phyloP scores from a whole-genome alignment of 2,329 filamentous ascomycete species.

The Neonectria magnoliae region DNA sequence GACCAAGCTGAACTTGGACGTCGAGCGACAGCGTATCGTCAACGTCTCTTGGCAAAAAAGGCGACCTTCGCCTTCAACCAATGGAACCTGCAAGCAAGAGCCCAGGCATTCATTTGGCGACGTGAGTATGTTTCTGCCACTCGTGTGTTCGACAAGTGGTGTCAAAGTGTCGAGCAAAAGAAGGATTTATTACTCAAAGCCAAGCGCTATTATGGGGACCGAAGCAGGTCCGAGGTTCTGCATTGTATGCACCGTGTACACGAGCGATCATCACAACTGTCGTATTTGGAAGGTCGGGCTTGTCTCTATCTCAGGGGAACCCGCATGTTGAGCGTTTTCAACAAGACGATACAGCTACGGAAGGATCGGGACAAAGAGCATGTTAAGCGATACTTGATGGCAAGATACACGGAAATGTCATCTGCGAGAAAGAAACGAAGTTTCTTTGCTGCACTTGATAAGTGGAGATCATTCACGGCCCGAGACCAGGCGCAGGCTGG shows the following conservation, averaged over 20 bases:
- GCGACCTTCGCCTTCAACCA: constrained; percentile 36
- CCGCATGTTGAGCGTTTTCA: constrained; percentile 41
- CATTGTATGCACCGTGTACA: constrained; percentile 25
- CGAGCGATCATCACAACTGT: constrained; percentile 27
- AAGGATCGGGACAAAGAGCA: constrained; percentile 42
- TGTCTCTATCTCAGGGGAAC: constrained; percentile 47
- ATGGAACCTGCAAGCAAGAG: constrained; percentile 49
- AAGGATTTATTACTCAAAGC: constrained; percentile 34
- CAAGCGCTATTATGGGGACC: constrained; percentile 27
- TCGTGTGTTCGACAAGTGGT: constrained; percentile 45
- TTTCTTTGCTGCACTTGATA: constrained; percentile 46
- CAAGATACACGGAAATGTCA: constrained; percentile 48
- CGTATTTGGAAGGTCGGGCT: constrained; percentile 39
- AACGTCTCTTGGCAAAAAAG: constrained; percentile 32
- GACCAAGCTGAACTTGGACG: constrained; percentile 42
- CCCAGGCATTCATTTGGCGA: constrained; percentile 48
- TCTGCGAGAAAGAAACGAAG: constrained; percentile 46
- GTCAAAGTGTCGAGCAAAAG: constrained; percentile 30
- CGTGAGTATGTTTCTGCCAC: constrained; percentile 46
- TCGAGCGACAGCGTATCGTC: constrained; percentile 39
- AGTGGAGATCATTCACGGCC: constrained; percentile 41
- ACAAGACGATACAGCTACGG: constrained; percentile 37
- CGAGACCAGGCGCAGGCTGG: constrained; percentile 25
- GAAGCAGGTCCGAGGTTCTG: constrained; percentile 27
- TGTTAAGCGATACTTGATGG: constrained; percentile 48